Conservation (phyloP, 2,329 filamentous ascomycete genomes). For the Dactylellina parvicollis region DNA sequence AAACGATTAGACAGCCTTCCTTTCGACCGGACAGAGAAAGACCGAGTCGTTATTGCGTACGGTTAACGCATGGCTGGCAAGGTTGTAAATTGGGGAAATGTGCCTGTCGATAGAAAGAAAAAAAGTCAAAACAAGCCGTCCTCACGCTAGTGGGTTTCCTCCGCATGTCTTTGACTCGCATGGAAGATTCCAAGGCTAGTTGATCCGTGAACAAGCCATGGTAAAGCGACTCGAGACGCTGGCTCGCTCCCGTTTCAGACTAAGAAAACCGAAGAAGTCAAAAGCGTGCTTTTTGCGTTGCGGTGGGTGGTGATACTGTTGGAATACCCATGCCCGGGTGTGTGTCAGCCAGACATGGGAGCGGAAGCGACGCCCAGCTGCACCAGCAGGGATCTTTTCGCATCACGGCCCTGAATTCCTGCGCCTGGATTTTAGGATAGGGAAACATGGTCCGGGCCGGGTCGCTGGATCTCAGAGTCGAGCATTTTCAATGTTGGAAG, state of each 20-base stretch:
- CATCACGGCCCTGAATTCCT: constrained; percentile 50
- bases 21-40: constrained; percentile 28
- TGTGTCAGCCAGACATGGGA: constrained; percentile 21
- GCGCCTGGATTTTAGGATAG: constrained; percentile 3
- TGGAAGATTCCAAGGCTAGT: background rate
- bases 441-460: constrained; percentile 21
- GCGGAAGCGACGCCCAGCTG: constrained; percentile 42
- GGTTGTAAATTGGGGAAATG: constrained; percentile 17
- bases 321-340: background rate
- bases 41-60: constrained; percentile 12
- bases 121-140: constrained; percentile 24
- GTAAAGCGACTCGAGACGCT: constrained; percentile 35
- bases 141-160: background rate
- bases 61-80: constrained; percentile 29
- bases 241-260: constrained; percentile 9
- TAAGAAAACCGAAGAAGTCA: background rate
- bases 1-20: background rate
- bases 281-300: constrained; percentile 24
- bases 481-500: too few species aligned
- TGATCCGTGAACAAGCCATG: constrained; percentile 6
- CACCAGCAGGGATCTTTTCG: constrained; percentile 44
- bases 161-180: background rate
- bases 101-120: constrained; percentile 7
- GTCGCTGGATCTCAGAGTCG: background rate
- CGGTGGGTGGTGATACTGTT: constrained; percentile 6